A percentile compares a stretch with the other conserved stretches of the same genome.
Evolutionary conservation across 1,284 basidiomycete genomes (phyloP).

Genomic region (Boletus subluridellus): DNA sequence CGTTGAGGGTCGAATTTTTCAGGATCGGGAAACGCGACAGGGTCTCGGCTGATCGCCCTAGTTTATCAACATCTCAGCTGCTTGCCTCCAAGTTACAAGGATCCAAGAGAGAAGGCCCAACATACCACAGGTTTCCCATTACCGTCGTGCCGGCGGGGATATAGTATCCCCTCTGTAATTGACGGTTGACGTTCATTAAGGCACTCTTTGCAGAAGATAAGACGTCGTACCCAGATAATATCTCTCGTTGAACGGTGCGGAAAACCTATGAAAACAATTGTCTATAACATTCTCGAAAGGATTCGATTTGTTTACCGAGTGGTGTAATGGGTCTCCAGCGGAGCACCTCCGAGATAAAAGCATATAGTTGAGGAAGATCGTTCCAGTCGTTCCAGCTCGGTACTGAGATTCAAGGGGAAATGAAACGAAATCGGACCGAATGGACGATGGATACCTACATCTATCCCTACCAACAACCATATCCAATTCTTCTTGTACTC

Average conservation of each 20-base stretch:
- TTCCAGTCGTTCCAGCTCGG: conserved; percentile 52
- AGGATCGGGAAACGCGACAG: conserved; percentile 21
- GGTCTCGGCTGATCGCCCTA: conserved; percentile 55
- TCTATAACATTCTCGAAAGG: not conserved
- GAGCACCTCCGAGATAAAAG: conserved; percentile 31
- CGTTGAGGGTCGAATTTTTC: no score
- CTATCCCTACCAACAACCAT: conserved; percentile 52
- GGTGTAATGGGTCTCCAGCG: conserved; percentile 63
- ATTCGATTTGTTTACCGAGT: conserved; percentile 35
- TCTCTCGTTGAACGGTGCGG: conserved; percentile 58
- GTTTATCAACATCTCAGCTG: not conserved
- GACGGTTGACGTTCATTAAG: not conserved
- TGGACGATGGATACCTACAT: conserved; percentile 31
- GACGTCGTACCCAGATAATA: conserved; percentile 47
- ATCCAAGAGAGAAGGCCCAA: accelerated
- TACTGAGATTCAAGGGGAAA: conserved; percentile 9
- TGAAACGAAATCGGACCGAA: not conserved
- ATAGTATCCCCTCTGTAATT: conserved; percentile 44
- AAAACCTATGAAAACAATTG: conserved; percentile 37
- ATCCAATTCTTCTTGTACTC: conserved; percentile 62
- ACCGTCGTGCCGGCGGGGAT: conserved; percentile 57
- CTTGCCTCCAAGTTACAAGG: not conserved
- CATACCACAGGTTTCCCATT: conserved; percentile 57
- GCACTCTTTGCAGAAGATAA: not conserved
- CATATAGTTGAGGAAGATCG: no score